Percentiles rank a stretch among this genome's conserved stretches.
Evolutionary conservation across 2,329 filamentous ascomycete species (phyloP).

Genomic region (Nothomitra cinnamomea): DNA sequence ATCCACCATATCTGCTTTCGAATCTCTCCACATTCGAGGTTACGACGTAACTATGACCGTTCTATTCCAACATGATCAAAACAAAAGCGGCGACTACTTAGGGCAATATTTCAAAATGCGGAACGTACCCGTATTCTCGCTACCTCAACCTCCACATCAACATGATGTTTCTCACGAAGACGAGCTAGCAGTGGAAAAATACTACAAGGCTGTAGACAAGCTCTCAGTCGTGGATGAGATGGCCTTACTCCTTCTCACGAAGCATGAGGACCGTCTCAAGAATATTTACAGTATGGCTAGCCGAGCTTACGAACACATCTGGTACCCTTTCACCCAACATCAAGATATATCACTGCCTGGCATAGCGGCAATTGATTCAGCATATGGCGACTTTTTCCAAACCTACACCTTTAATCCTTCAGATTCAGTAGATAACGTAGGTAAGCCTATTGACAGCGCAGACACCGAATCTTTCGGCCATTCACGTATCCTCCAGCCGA

Average conservation of each 20-base stretch:
- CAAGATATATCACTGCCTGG: slow-evolving; percentile 40
- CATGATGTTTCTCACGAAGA: slow-evolving; percentile 29
- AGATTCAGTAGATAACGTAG: slow-evolving; percentile 5
- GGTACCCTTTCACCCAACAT: slow-evolving; percentile 82
- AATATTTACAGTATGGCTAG: slow-evolving; percentile 43
- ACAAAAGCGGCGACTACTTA: slow-evolving; percentile 53
- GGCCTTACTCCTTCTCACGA: slow-evolving; percentile 9
- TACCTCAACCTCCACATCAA: slow-evolving; percentile 41
- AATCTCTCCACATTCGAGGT: slow-evolving; percentile 60
- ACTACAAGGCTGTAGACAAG: slow-evolving; percentile 38
- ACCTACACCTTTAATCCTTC: slow-evolving; percentile 22
- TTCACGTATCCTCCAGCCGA: slow-evolving; percentile 34
- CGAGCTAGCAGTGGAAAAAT: slow-evolving; percentile 38
- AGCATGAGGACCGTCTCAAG: slow-evolving; percentile 38
- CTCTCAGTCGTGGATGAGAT: slow-evolving; percentile 24
- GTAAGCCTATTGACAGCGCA: no score
- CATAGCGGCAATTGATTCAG: slow-evolving; percentile 65
- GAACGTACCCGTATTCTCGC: slow-evolving; percentile 36
- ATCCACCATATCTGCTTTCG: slow-evolving; percentile 62
- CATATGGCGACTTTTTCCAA: slow-evolving; percentile 64
- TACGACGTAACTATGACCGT: slow-evolving; percentile 58
- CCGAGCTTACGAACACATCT: slow-evolving; percentile 48
- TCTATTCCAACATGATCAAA: slow-evolving; percentile 48
- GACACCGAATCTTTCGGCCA: slow-evolving; percentile 8
- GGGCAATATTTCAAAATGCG: slow-evolving; percentile 46